phyloP scores from a whole-genome alignment of 371 early-diverging fungal species.

The Coemansia sp. region DNA sequence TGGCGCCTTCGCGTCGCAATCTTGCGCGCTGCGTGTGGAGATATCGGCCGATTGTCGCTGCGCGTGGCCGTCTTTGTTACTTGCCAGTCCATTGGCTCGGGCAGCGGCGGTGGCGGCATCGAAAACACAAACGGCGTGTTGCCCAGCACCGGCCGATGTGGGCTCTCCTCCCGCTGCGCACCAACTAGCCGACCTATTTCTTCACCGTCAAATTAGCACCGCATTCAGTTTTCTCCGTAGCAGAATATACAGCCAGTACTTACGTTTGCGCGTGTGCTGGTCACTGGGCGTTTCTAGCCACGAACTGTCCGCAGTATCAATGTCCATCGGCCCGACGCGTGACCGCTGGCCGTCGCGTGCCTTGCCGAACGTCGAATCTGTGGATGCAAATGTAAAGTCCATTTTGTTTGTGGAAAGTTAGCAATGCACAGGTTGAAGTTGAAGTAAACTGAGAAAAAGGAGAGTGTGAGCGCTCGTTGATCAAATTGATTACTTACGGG shows the following conservation, averaged over 20 bases:
- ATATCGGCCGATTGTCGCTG: constrained; percentile 36
- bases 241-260: neutral
- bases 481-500: neutral
- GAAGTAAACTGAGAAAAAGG: neutral
- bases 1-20: constrained; percentile 20
- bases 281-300: constrained; percentile 25
- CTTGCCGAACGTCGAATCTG: constrained; percentile 23
- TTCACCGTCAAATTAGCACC: neutral
- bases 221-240: neutral
- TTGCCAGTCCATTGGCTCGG: constrained; percentile 34
- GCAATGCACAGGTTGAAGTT: neutral
- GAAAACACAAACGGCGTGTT: constrained; percentile 38
- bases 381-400: constrained; percentile 32
- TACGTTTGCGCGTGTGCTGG: constrained; percentile 29
- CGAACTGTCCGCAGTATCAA: constrained; percentile 39
- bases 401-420: constrained; percentile 1
- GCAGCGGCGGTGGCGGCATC: constrained; percentile 21
- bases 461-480: neutral
- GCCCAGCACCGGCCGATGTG: constrained; percentile 15
- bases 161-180: neutral
- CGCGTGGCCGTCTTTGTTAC: neutral
- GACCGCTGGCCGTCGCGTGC: constrained; percentile 10
- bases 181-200: constrained; percentile 21
- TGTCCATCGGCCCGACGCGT: constrained; percentile 40
- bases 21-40: constrained; percentile 40